Evolutionary conservation across 768 basidiomycete genomes (phyloP), one percentile per base, ranked within the genome.

Genomic region (Russula vinacea): DNA sequence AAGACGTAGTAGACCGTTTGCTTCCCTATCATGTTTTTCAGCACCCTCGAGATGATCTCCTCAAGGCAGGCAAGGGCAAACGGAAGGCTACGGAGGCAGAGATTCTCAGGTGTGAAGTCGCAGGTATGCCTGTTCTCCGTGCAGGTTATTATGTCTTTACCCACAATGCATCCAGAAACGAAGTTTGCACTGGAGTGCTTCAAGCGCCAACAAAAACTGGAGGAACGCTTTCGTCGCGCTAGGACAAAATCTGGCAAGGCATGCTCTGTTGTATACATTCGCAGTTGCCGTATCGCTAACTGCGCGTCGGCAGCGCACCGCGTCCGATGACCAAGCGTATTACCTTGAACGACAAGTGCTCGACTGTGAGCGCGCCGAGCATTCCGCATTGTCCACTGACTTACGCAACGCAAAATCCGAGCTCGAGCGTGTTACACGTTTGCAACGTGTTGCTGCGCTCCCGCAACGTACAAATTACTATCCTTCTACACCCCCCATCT

Each of bases 11-110:
- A 26, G 80, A 83, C n/a, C 81, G 90, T 56, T 78, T 93, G 24
- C 77, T 92, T 24, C 90, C 91, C 0, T 92, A 90, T 69, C 91
- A 93, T 70, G 74, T 92, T 56, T 90, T 87, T 67, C 88, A 88
- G 67, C 87, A 90, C 64, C 90, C 90, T 0, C 75, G 74, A 62
- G 85, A 87, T 51, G 91, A 93, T 67, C 68, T 90, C 67, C 73
- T 76, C 6, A 62, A 45, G 26, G 49, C 24, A n/a, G 67, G 72
- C 55, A 89, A 89, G 72, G 85, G 86, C 14, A 90, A 90, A 71
- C 80, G 78, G 62, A 89, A 83, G 69, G 87, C 83, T 3, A 78
- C 73, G 16, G 73, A 77, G 35, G 67, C 74, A 32, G 80, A 82
- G 56, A 39, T 74, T 3, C 71, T 81, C 17, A 73, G 73, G 60